Evolutionary conservation across 148 eudicot species (phyloP), one percentile per base, ranked within the genome.

Genomic region (Selenicereus undatus): DNA sequence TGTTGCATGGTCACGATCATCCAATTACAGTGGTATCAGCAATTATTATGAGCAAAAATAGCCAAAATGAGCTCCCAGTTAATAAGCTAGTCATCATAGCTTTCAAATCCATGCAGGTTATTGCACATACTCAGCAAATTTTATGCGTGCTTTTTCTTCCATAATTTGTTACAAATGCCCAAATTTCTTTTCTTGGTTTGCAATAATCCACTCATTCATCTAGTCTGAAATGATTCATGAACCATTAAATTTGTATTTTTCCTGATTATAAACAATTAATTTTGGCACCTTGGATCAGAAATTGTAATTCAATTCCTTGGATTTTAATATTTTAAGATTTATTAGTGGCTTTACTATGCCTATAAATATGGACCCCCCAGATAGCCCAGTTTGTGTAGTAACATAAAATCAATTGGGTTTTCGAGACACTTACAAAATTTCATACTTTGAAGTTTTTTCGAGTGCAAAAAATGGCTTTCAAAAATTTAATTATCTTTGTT

Each of bases 241-340:
- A 76, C 48, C 78, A 56, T 36, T 52, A 76, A 51, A 51, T 48
- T 74, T 74, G 76, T 18, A 48, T 5, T 74, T 74, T 74, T 74
- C 60, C 76, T 48, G 14, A 74, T 24, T 71, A 71, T 74, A 24
- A 48, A 45, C 20, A 54, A 32, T 32, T 12, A 17, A 52, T 52
- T 52, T 5, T 17, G 39, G 16, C 7, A 72, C 51, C 39, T 74
- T 14, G 77, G 11, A 20, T 24, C 12, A 27, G 17, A 27, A 65
- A 16, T 29, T 17, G 32, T 52, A 16, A 4, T 17, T 7, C 17
- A 26, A 3, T 35, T 76, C 16, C 21, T 29, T 45, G 17, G 72
- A 52, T 22, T 35, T 54, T 74, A 7, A 22, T 8, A 42, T 18
- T 24, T 42, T 35, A 29, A 11, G 13, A 26, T n/a, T 17, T 18